A percentile compares a stretch with the other conserved stretches of the same genome.
phyloP scores from a whole-genome alignment of 1,139 yeast species.

The Pichia sp. region DNA sequence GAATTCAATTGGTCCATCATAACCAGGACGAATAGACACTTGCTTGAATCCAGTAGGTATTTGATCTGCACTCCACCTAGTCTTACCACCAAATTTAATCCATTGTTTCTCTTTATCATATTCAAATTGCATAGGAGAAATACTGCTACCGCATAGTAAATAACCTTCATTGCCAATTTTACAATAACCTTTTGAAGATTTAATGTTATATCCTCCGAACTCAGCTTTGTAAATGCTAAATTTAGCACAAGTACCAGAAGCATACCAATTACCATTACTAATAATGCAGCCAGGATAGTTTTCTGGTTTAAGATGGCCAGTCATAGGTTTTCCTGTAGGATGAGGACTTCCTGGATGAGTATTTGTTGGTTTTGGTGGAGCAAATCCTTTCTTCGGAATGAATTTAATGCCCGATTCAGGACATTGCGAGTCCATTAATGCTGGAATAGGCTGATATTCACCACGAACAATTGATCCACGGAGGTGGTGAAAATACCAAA shows the following conservation, averaged over 20 bases:
- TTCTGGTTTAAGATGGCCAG: conserved; percentile 47
- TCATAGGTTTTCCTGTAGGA: conserved; percentile 25
- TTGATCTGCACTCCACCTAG: conserved; percentile 56
- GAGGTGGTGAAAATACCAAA: conserved; percentile 85
- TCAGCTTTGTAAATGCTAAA: conserved; percentile 49
- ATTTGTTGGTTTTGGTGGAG: conserved; percentile 35
- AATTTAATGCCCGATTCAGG: conserved; percentile 66
- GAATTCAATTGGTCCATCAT: conserved; percentile 40
- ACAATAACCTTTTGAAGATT: conserved; percentile 70
- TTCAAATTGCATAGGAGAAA: conserved; percentile 46
- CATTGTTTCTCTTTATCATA: conserved; percentile 41
- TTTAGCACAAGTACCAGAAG: conserved; percentile 81
- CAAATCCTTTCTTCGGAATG: conserved; percentile 58
- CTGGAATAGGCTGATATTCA: conserved; percentile 58
- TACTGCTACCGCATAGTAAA: conserved; percentile 33
- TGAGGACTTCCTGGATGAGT: conserved; percentile 30
- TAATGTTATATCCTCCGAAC: conserved; percentile 66
- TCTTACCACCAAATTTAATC: conserved; percentile 59
- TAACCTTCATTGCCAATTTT: conserved; percentile 39
- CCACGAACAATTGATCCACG: conserved; percentile 69
- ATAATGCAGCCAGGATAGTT: conserved; percentile 72
- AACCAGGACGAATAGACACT: conserved; percentile 47
- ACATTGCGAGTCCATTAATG: conserved; percentile 54
- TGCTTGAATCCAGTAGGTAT: conserved; percentile 48
- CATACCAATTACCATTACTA: conserved; percentile 79